Conservation (phyloP, 2,329 filamentous ascomycete species). For the Clonostachys rosea region DNA sequence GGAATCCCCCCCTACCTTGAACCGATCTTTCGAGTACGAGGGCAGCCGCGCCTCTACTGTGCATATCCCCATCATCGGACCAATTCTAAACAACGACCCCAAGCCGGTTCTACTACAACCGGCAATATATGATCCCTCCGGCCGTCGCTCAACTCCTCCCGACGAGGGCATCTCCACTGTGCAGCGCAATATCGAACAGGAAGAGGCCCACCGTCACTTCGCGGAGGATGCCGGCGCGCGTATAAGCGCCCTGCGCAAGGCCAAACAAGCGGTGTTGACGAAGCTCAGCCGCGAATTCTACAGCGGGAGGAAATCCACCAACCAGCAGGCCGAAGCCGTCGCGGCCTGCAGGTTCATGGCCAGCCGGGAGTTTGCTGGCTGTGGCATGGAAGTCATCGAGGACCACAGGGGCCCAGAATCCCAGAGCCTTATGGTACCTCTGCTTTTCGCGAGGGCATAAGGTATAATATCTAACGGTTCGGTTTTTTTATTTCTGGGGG, state of each 20-base stretch:
- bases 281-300: constrained; percentile 52
- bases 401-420: constrained; percentile 45
- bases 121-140: constrained; percentile 47
- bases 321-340: constrained; percentile 23
- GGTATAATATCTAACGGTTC: background rate
- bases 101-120: constrained; percentile 52
- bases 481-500: too few relatives aligned
- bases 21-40: background rate
- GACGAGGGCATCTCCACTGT: constrained; percentile 49
- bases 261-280: constrained; percentile 55
- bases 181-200: constrained; percentile 53
- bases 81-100: constrained; percentile 41
- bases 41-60: background rate
- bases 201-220: constrained; percentile 48
- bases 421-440: constrained; percentile 48
- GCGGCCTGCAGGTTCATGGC: constrained; percentile 24
- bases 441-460: constrained; percentile 50
- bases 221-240: constrained; percentile 54
- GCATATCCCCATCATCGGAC: constrained; percentile 34
- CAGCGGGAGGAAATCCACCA: constrained; percentile 5
- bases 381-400: constrained; percentile 28
- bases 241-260: constrained; percentile 49
- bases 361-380: constrained; percentile 15
- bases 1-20: background rate
- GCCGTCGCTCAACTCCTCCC: constrained; percentile 5